phyloP scores from a whole-genome alignment of 225 moss, liverwort and hornwort species.

The Polytrichum commune region DNA sequence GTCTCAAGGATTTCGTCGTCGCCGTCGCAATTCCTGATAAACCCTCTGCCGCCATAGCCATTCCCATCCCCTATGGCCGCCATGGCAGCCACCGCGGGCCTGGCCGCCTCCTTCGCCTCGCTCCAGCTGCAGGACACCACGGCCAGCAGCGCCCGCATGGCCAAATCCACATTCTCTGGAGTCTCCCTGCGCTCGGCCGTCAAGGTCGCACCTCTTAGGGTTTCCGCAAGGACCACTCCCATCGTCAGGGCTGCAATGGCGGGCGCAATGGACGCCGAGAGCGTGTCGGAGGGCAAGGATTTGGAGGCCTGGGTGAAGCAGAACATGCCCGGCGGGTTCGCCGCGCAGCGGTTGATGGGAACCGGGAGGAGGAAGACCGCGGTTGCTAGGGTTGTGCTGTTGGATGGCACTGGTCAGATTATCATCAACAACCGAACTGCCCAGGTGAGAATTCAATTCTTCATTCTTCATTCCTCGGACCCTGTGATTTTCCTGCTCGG shows the following conservation, averaged over 20 bases:
- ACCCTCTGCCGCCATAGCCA: conserved; percentile 1
- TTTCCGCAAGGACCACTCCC: background rate
- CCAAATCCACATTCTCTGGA: background rate
- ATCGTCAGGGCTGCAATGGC: background rate
- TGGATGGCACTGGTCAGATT: conserved; percentile 50
- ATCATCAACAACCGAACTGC: conserved; percentile 61
- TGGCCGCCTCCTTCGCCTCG: conserved; percentile 2
- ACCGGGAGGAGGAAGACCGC: conserved; percentile 54
- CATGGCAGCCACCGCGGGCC: conserved; percentile 1
- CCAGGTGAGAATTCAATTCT: conserved; percentile 20
- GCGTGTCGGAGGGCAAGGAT: conserved; percentile 3
- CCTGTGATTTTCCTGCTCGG: background rate
- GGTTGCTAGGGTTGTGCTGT: conserved; percentile 45
- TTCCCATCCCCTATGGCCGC: background rate
- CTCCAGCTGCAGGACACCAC: background rate
- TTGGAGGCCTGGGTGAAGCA: conserved; percentile 52
- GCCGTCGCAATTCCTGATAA: background rate
- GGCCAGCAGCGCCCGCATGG: conserved; percentile 1
- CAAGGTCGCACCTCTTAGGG: background rate
- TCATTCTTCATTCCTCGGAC: background rate
- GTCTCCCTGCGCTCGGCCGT: conserved; percentile 1
- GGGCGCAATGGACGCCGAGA: background rate
- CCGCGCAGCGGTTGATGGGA: conserved; percentile 45
- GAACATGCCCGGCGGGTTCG: conserved; percentile 52
- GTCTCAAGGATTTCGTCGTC: no score